Conservation (phyloP, 805 yeast genomes). For the Kregervanrija delftensis region DNA sequence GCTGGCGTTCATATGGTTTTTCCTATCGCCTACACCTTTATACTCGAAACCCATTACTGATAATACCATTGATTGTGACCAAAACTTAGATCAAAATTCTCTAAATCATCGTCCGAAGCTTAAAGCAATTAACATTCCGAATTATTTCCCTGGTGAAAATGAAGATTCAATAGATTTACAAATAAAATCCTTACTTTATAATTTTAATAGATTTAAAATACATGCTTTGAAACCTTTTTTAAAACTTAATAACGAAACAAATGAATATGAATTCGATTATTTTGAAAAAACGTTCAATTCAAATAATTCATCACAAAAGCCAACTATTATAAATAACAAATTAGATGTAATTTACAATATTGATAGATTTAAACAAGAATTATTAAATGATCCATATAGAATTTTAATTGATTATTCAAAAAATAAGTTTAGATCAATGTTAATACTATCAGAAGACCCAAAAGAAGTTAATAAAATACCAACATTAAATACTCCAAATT, state of each 20-base stretch:
- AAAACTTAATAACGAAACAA: slow-evolving; percentile 16
- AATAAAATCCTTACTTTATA: slow-evolving; percentile 50
- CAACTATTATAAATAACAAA: slow-evolving; percentile 27
- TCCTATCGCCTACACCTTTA: too few relatives aligned
- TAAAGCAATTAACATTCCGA: slow-evolving; percentile 39
- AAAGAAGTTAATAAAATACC: slow-evolving; percentile 28
- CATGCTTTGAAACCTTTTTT: slow-evolving; percentile 30
- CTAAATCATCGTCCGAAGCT: slow-evolving; percentile 2
- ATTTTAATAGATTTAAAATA: slow-evolving; percentile 32
- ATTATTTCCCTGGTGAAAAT: slow-evolving; percentile 36
- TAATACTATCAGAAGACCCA: slow-evolving; percentile 49
- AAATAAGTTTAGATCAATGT: slow-evolving; percentile 57
- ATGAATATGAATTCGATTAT: slow-evolving; percentile 8
- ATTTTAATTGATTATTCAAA: slow-evolving; percentile 60
- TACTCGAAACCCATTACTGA: too few relatives aligned
- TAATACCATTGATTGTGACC: too few relatives aligned
- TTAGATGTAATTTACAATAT: slow-evolving; percentile 52
- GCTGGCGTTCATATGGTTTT: too few relatives aligned
- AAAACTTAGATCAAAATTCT: too few relatives aligned
- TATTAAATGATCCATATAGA: slow-evolving; percentile 54
- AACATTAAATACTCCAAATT: slow-evolving; percentile 17
- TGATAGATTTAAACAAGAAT: slow-evolving; percentile 31
- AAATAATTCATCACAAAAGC: not conserved
- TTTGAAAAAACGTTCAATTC: not conserved
- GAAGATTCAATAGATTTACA: slow-evolving; percentile 60